Conservation (phyloP, 176 grass and related monocot species). For the Carex kokanica region DNA sequence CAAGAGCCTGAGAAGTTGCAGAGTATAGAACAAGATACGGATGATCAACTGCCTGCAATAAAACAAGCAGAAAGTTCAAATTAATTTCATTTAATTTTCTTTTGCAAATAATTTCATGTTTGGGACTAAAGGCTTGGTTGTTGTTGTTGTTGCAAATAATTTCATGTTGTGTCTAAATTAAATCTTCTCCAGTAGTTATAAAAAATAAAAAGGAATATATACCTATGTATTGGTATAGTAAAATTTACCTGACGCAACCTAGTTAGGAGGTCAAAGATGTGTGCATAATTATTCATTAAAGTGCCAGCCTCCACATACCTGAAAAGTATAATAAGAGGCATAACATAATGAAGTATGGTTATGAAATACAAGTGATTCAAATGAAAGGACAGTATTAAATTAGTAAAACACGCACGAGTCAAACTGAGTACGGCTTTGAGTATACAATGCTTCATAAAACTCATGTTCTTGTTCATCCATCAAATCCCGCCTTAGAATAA, state of each 20-base stretch:
- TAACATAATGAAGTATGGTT: background rate
- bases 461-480: constrained; percentile 81
- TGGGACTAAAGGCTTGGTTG: no score
- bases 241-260: constrained; percentile 75
- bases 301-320: constrained; percentile 91
- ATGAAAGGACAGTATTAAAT: background rate
- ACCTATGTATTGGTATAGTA: background rate
- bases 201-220: background rate
- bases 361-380: background rate
- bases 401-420: constrained; percentile 63
- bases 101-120: constrained; percentile 1
- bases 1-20: constrained; percentile 42
- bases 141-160: background rate
- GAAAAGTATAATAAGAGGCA: constrained; percentile 27
- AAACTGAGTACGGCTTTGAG: constrained; percentile 83
- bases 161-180: background rate
- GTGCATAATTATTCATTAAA: constrained; percentile 93
- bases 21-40: constrained; percentile 94
- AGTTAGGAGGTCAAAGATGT: constrained; percentile 97
- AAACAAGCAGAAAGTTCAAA: constrained; percentile 14
- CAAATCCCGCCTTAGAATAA: constrained; percentile 69
- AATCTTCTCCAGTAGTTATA: background rate
- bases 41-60: constrained; percentile 84
- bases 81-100: background rate
- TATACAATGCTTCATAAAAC: constrained; percentile 98